Conservation (phyloP, 257 asterid genomes). For the Apocynum venetum region DNA sequence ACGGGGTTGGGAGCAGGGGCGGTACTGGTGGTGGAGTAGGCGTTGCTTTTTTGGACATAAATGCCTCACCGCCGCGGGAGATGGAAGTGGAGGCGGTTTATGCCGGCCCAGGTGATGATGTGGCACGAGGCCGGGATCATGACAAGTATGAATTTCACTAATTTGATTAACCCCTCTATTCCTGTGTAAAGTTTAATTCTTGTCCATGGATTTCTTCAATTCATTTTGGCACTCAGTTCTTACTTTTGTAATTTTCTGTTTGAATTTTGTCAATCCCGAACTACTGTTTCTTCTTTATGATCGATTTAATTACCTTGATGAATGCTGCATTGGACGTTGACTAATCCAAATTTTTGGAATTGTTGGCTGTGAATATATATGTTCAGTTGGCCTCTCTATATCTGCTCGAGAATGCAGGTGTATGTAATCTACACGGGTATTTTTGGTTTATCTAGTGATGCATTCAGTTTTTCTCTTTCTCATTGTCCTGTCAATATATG, state of each 20-base stretch:
- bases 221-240: neutral
- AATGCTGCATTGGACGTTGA: neutral
- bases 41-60: slow-evolving; percentile 55
- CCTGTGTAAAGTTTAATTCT: slow-evolving; percentile 4
- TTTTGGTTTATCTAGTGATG: neutral
- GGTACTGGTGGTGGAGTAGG: slow-evolving; percentile 16
- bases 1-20: slow-evolving; percentile 6
- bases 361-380: neutral
- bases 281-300: neutral
- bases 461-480: neutral
- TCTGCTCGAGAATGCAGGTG: neutral
- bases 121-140: slow-evolving; percentile 20
- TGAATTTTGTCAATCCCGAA: neutral
- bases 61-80: slow-evolving; percentile 66
- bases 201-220: slow-evolving; percentile 8
- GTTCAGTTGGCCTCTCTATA: neutral
- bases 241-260: neutral
- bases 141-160: slow-evolving; percentile 50
- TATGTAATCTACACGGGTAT: neutral
- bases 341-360: neutral
- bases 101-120: slow-evolving; percentile 26
- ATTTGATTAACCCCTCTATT: slow-evolving; percentile 4
- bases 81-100: slow-evolving; percentile 33
- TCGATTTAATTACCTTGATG: neutral
- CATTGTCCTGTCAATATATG: neutral